Base-by-base conservation (phyloP, 2,329 filamentous ascomycete species). In the Fusarium nurragi region DNA sequence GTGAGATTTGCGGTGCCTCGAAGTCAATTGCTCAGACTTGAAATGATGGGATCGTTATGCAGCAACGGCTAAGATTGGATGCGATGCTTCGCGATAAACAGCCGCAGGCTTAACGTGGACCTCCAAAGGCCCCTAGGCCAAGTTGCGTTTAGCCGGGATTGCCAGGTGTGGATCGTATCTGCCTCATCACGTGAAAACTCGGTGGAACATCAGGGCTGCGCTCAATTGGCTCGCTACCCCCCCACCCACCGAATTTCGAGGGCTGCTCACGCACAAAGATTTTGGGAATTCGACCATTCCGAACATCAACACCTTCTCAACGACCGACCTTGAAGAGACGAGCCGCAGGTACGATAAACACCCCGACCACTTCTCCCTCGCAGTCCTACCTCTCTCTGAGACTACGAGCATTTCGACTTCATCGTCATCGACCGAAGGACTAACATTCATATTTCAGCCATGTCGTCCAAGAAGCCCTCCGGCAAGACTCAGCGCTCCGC, bases 401-500 rank as follows among this genome's bases (percentile, higher is more conserved):
- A 66, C 47, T 48, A 65, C 70, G 64, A 71, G 63, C 53, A 58
- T 56, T 49, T 67, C 64, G 47, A 55, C 26, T 45, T 57, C 60
- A 58, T 54, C 62, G 23, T 39, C 53, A 44, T 60, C 66, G 54
- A 67, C 61, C 60, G 50, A 65, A 63, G 54, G 52, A 73, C 74
- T 76, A 67, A 77, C 70, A 60, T 25, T 39, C 49, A 54, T 41
- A 60, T 57, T 52, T 52, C 72, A 79, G 78, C 78, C 77, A 81
- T 80, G 78, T 79, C 78, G 75, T 77, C 78, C 72, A 75, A 77
- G 76, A 79, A 78, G 76, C 71, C 75, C 69, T 67, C 76, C 60
- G 75, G 75, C 70, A 78, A 76, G 74, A 65, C 72, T 70, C 79
- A 87, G 84, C 92, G 94, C 81, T 97, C 93, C 83, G 96, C 96